Percentiles rank a stretch among this genome's conserved stretches.
Conservation (phyloP, 306 rosid genomes). For the Pyrus communis region DNA sequence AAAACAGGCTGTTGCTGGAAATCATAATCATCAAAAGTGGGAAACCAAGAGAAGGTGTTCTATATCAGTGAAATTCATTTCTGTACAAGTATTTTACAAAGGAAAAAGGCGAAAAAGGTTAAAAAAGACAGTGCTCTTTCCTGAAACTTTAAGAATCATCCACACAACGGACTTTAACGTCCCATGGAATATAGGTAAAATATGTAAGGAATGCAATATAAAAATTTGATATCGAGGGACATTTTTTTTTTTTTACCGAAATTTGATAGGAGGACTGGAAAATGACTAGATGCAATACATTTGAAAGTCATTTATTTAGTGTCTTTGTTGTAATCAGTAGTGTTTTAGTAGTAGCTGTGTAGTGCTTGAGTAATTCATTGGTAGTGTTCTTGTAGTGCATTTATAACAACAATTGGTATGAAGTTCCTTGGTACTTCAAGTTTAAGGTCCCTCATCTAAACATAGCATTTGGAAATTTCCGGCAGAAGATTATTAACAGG, state of each 20-base stretch:
- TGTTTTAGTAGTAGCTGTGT: not conserved
- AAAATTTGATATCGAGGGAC: no score
- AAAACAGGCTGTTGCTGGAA: not conserved
- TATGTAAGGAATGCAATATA: no score
- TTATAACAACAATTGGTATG: not conserved
- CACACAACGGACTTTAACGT: not conserved
- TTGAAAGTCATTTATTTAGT: no score
- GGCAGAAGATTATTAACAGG: not conserved
- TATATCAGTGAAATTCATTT: not conserved
- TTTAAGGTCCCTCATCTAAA: not conserved
- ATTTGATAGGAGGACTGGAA: no score
- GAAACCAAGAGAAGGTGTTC: not conserved
- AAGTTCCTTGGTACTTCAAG: not conserved
- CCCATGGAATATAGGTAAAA: no score
- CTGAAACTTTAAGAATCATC: not conserved
- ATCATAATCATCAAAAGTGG: not conserved
- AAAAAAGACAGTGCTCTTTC: not conserved
- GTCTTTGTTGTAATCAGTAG: no score
- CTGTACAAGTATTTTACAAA: not conserved
- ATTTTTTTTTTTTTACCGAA: no score
- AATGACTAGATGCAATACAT: no score
- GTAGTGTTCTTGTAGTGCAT: not conserved
- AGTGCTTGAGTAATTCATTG: not conserved
- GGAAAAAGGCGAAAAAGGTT: not conserved
- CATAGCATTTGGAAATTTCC: not conserved